Percentiles rank a stretch among this genome's conserved stretches.
phyloP scores from a whole-genome alignment of 2,329 filamentous ascomycete species.

The Botryosphaeria dothidea region DNA sequence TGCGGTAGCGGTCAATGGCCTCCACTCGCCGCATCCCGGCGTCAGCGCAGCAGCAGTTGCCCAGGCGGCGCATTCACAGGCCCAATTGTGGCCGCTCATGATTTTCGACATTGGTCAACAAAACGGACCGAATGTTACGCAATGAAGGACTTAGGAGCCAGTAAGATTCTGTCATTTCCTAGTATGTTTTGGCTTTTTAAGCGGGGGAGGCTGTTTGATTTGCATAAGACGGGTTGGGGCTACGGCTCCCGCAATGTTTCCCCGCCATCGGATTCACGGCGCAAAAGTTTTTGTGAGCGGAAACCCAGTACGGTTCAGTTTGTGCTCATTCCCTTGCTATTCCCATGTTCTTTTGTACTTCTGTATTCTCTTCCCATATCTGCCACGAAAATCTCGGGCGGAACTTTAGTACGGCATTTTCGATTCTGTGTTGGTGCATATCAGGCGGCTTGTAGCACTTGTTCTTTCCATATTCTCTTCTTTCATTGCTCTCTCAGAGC shows the following conservation, averaged over 20 bases:
- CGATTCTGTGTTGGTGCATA: not conserved
- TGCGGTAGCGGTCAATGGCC: not conserved
- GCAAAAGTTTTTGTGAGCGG: constrained; percentile 7
- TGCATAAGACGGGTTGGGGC: not conserved
- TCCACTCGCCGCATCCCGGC: constrained; percentile 14
- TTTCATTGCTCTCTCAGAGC: not conserved
- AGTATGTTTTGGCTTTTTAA: not conserved
- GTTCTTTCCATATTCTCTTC: not conserved
- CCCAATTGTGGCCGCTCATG: constrained; percentile 19
- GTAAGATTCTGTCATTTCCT: not conserved
- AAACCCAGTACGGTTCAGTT: not conserved
- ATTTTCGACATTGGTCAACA: constrained; percentile 20
- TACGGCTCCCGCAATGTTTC: not conserved
- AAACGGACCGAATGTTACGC: not conserved
- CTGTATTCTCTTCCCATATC: not conserved
- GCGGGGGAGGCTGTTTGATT: constrained; percentile 1
- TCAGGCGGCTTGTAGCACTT: not conserved
- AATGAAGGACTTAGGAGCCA: not conserved
- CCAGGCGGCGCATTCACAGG: constrained; percentile 18
- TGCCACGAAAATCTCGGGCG: not conserved
- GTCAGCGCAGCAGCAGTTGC: constrained; percentile 19
- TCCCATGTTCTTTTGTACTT: not conserved
- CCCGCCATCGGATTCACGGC: not conserved
- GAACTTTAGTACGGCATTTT: not conserved
- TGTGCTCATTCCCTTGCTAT: not conserved